Evolutionary conservation across 495 filamentous ascomycete genomes (phyloP).

Genomic region (Ramalina peruviana): DNA sequence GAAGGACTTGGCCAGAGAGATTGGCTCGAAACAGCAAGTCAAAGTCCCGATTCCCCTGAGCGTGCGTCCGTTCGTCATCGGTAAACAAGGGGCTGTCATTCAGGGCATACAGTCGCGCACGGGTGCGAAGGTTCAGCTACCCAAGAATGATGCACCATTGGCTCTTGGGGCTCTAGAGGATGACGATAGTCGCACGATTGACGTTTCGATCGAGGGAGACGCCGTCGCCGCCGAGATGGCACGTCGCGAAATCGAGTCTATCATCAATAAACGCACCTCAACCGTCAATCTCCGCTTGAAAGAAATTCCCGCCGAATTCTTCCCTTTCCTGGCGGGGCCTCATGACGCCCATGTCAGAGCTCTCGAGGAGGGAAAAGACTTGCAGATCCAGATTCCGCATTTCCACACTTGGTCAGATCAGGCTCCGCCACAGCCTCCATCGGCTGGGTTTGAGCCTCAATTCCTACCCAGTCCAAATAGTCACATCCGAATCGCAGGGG

Average conservation of each 20-base stretch:
- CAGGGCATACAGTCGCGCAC: constrained; percentile 73
- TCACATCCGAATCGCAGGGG: constrained; percentile 74
- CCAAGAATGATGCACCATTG: constrained; percentile 51
- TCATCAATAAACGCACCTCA: constrained; percentile 72
- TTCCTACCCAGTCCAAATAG: constrained; percentile 53
- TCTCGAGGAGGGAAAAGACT: constrained; percentile 55
- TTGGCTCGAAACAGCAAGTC: constrained; percentile 69
- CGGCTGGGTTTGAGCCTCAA: constrained; percentile 44
- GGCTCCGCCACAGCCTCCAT: constrained; percentile 51
- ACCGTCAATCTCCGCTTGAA: constrained; percentile 57
- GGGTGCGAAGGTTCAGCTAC: constrained; percentile 77
- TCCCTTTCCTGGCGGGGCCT: constrained; percentile 84
- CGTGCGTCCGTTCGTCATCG: constrained; percentile 76
- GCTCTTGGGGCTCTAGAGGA: constrained; percentile 35
- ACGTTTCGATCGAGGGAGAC: constrained; percentile 83
- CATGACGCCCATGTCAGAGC: constrained; percentile 51
- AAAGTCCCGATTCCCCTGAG: constrained; percentile 70
- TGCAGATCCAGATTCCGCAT: constrained; percentile 66
- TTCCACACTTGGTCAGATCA: constrained; percentile 60
- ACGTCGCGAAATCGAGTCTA: constrained; percentile 62
- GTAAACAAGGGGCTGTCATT: constrained; percentile 76
- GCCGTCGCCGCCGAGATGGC: constrained; percentile 70
- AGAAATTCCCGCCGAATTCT: constrained; percentile 80
- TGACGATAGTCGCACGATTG: constrained; percentile 69
- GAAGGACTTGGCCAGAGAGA: constrained; percentile 69